phyloP scores from a whole-genome alignment of 2,329 filamentous ascomycete species.

The Ascochyta lentis region DNA sequence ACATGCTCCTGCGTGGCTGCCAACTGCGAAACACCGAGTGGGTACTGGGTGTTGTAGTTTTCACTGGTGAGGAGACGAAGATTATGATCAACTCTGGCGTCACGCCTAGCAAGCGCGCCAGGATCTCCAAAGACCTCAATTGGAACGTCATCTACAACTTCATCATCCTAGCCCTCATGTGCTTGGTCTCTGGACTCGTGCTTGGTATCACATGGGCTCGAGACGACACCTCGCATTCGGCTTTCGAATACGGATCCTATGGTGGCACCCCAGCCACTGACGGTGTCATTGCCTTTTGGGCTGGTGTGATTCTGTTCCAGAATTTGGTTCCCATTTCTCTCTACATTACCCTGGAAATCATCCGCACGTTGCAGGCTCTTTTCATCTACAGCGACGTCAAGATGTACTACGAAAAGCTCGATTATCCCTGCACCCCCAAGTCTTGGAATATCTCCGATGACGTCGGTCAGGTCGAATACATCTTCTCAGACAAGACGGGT shows the following conservation, averaged over 20 bases:
- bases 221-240: slow-evolving; percentile 74
- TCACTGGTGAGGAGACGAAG: slow-evolving; percentile 95
- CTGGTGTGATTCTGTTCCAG: slow-evolving; percentile 92
- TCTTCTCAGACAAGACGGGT: slow-evolving; percentile 95
- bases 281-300: slow-evolving; percentile 97
- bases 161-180: slow-evolving; percentile 86
- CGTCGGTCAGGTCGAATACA: slow-evolving; percentile 97
- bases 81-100: slow-evolving; percentile 99
- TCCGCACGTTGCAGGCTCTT: slow-evolving; percentile 88
- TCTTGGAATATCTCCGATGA: slow-evolving; percentile 99
- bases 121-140: slow-evolving; percentile 92
- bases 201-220: slow-evolving; percentile 84
- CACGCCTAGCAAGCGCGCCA: slow-evolving; percentile 90
- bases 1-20: slow-evolving; percentile 89
- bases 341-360: slow-evolving; percentile 96
- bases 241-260: slow-evolving; percentile 86
- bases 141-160: slow-evolving; percentile 99
- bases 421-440: slow-evolving; percentile 95
- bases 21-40: slow-evolving; percentile 96
- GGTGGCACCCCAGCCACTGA: slow-evolving; percentile 75
- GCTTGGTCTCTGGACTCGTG: slow-evolving; percentile 81
- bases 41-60: slow-evolving; percentile 89
- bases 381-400: slow-evolving; percentile 96
- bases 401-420: slow-evolving; percentile 96
- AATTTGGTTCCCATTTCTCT: slow-evolving; percentile 98